Conservation (phyloP, 1,139 yeast species). For the Geotrichum aggregatum region DNA sequence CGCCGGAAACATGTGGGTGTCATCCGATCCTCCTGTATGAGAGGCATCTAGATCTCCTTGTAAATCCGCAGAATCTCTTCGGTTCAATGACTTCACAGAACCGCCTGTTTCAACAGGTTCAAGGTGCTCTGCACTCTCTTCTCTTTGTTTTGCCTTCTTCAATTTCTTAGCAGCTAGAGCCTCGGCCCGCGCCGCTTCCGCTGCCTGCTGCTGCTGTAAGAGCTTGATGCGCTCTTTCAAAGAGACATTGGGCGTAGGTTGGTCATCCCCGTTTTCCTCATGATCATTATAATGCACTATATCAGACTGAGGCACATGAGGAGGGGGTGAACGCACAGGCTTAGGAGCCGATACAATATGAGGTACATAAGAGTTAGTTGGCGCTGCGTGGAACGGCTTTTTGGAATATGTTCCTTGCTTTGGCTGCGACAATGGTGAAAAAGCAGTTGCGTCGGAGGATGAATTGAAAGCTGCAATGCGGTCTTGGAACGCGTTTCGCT, state of each 20-base stretch:
- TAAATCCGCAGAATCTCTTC: not conserved
- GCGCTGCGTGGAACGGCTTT: slow-evolving; percentile 42
- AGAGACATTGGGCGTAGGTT: slow-evolving; percentile 67
- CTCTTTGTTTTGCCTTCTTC: slow-evolving; percentile 36
- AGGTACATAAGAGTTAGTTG: slow-evolving; percentile 43
- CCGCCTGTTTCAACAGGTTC: slow-evolving; percentile 14
- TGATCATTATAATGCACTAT: slow-evolving; percentile 21
- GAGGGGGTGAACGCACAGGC: slow-evolving; percentile 25
- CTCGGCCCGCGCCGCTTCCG: slow-evolving; percentile 71
- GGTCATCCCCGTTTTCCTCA: slow-evolving; percentile 39
- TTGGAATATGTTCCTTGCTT: slow-evolving; percentile 39
- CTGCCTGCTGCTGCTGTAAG: slow-evolving; percentile 74
- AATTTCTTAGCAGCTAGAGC: slow-evolving; percentile 59
- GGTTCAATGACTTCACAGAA: slow-evolving; percentile 3
- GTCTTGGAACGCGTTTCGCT: slow-evolving; percentile 39
- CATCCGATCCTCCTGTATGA: slow-evolving; percentile 25
- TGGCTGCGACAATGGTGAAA: slow-evolving; percentile 32
- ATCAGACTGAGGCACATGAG: slow-evolving; percentile 23
- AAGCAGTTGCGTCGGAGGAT: slow-evolving; percentile 40
- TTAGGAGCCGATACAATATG: slow-evolving; percentile 20
- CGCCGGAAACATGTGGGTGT: not conserved
- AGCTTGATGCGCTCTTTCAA: slow-evolving; percentile 81
- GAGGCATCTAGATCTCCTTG: slow-evolving; percentile 22
- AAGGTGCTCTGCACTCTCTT: slow-evolving; percentile 1
- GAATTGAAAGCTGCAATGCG: slow-evolving; percentile 47